Base-by-base conservation (phyloP, 257 asterid species). In the Solanum habrochaites region DNA sequence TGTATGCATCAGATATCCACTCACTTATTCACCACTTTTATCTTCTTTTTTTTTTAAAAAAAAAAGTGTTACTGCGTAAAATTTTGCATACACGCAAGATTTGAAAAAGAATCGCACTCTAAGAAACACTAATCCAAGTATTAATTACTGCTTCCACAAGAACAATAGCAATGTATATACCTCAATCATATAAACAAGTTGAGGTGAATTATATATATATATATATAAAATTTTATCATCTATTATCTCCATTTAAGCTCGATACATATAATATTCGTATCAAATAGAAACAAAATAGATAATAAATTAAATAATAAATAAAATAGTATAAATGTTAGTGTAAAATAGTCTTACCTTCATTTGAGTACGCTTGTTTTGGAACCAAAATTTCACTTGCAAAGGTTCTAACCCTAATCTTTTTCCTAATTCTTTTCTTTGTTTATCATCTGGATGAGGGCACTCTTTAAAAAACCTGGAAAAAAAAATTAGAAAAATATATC, bases 391-490 rank as follows among this genome's bases (percentile, higher is more conserved):
- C 35, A 96, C 96, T 87, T 96, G 99, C 93, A 95, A 88, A 20
- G 99, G 98, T 83, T 93, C 99, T 31, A 96, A 82, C 10, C 88
- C 90, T 88, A 96, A 88, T 31, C 95, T 89, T 8, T 97, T 94
- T 64, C 99, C 98, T 0, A 96, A 93, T 90, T 96, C 98, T 83
- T 94, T 96, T 93, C 99, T 92, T 90, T 95, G 98, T 39, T 97
- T 95, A 88, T 96, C 99, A 82, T 95, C 98, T 3, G 99, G 99
- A 89, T 97, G 98, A 20, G 98, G 99, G 90, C 97, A 94, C 78
- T 97, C 98, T 73, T 94, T 97, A 87, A 97, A 94, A 58, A 92
- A 93, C 75, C 98, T 94, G 87, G n/a, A n/a, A n/a, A 37, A 9
- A 71, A 9, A 71, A 81, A 29, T 8, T 8, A 11, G 21, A 18